Conservation (phyloP, 257 asterid species). For the Solanum peruvianum region DNA sequence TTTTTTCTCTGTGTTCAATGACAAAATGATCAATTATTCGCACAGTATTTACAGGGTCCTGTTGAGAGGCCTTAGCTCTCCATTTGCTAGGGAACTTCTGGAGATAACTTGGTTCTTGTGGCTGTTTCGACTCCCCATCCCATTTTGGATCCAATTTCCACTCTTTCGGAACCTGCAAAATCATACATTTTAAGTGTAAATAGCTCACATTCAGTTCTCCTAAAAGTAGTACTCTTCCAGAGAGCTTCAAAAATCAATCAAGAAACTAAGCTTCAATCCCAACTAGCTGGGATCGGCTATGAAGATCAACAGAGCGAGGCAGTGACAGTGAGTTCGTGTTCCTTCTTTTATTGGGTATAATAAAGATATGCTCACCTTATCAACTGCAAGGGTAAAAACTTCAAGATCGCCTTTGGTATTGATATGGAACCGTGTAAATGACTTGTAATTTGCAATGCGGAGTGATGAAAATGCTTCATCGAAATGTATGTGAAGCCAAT, state of each 20-base stretch:
- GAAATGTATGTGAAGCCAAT: slow-evolving; percentile 95
- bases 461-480: slow-evolving; percentile 98
- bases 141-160: slow-evolving; percentile 92
- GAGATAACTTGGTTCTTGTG: slow-evolving; percentile 38
- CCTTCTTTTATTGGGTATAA: not conserved
- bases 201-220: not conserved
- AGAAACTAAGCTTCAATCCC: not conserved
- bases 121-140: slow-evolving; percentile 62
- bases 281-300: not conserved
- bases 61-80: slow-evolving; percentile 54
- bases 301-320: not conserved
- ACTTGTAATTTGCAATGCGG: slow-evolving; percentile 91
- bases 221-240: not conserved
- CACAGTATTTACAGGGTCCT: slow-evolving; percentile 68
- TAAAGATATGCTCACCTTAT: slow-evolving; percentile 43
- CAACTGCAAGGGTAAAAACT: slow-evolving; percentile 94
- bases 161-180: slow-evolving; percentile 77
- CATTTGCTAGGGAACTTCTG: slow-evolving; percentile 88
- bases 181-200: not conserved
- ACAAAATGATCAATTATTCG: slow-evolving; percentile 72
- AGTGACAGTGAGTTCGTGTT: not conserved
- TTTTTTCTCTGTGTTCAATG: slow-evolving; percentile 34
- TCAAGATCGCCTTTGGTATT: slow-evolving; percentile 67
- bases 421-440: slow-evolving; percentile 87
- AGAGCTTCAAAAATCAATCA: not conserved